Percentiles rank a stretch among this genome's conserved stretches.
These are phyloP conservation scores for Saccharomycopsis malanga DNA, from an alignment of 805 yeast species.

Conservation along the genomic window DNA sequence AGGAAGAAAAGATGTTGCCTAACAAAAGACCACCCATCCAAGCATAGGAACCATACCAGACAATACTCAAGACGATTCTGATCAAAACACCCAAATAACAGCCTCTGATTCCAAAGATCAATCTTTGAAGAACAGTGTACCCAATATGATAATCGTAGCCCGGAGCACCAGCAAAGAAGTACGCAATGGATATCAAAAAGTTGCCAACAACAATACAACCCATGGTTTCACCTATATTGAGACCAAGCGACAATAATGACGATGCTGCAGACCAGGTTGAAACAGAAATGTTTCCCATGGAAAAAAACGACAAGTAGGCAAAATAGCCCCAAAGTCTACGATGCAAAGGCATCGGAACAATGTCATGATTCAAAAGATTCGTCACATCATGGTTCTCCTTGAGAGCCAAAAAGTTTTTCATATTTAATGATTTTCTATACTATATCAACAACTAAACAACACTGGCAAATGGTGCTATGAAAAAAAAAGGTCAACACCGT, in stretches of 20 bases:
- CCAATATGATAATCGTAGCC: slow-evolving; percentile 30
- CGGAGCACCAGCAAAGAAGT: slow-evolving; percentile 22
- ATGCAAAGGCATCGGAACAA: slow-evolving; percentile 33
- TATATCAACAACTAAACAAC: too few species aligned
- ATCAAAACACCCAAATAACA: slow-evolving; percentile 35
- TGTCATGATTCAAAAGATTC: slow-evolving; percentile 30
- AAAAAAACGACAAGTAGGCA: slow-evolving; percentile 32
- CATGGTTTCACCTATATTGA: slow-evolving; percentile 26
- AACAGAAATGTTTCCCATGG: slow-evolving; percentile 31
- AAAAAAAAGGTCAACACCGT: too few species aligned
- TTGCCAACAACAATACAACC: slow-evolving; percentile 29
- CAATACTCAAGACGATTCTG: slow-evolving; percentile 38
- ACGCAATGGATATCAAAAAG: slow-evolving; percentile 21
- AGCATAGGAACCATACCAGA: slow-evolving; percentile 41
- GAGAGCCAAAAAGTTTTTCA: not conserved
- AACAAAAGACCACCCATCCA: slow-evolving; percentile 40
- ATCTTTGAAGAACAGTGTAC: slow-evolving; percentile 37
- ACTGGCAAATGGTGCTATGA: too few species aligned
- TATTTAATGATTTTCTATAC: too few species aligned
- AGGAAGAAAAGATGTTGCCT: slow-evolving; percentile 33
- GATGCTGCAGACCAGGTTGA: slow-evolving; percentile 34
- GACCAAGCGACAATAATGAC: slow-evolving; percentile 26
- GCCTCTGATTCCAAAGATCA: slow-evolving; percentile 42
- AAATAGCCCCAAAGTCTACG: slow-evolving; percentile 35
- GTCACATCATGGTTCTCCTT: slow-evolving; percentile 11